Evolutionary conservation across 306 rosid species (phyloP), one percentile per base, ranked within the genome.

Genomic region (Gastrolobium bilobum): DNA sequence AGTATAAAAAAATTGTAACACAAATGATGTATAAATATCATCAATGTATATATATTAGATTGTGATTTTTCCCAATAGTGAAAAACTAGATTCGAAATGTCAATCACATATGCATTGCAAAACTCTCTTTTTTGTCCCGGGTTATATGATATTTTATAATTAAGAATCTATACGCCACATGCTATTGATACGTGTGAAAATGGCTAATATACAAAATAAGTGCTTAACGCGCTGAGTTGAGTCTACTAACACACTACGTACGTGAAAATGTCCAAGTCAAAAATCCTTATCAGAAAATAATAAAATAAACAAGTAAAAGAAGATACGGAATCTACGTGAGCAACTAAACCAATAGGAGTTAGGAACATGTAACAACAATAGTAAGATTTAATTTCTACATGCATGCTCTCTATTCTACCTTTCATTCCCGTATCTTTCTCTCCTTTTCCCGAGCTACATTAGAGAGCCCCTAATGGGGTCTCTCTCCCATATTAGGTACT

Each of bases 181-280:
- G 38, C 72, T 66, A 66, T 66, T 8, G 52, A 44, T 40, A 26
- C 44, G 72, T 10, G 9, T 10, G 9, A 44, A 43, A 43, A 34
- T 20, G 51, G 4, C 43, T 33, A 51, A 15, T 1, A 7, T 14
- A 52, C 37, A 46, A 29, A 51, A 38, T 48, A 51, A 70, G 5
- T 68, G 62, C 65, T 58, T 15, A 57, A 75, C 79, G 77, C 73
- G 79, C 76, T 73, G 83, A 76, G 34, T 51, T 64, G 34, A 48
- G 37, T 75, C 53, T 52, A 52, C 50, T 54, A 46, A 7, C 39
- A 7, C 58, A 2, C 20, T 38, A 35, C 61, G 20, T 38, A 35
- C 61, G 20, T 3, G 42, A 57, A 56, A 35, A 50, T 38, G 31
- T 4, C 4, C 7, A 56, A 8, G 62, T 52, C 75, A 13, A 68